phyloP scores from a whole-genome alignment of 192 early-diverging fungal genomes.

The Piromyces sp. region DNA sequence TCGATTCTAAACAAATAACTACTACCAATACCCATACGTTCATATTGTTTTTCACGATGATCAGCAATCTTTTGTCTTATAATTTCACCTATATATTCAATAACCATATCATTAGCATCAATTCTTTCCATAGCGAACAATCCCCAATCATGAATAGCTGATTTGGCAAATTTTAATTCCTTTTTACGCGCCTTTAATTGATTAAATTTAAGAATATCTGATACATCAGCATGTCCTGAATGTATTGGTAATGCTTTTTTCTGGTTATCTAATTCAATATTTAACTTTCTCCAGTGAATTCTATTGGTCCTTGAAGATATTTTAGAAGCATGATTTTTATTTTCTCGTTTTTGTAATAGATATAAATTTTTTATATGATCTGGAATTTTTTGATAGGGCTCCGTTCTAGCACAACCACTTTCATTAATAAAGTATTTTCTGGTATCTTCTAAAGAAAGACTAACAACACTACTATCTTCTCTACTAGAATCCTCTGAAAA shows the following conservation, averaged over 20 bases:
- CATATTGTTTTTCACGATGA: constrained; percentile 81
- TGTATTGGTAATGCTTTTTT: constrained; percentile 1
- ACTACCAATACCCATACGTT: constrained; percentile 75
- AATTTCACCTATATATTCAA: constrained; percentile 95
- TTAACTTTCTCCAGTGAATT: constrained; percentile 13
- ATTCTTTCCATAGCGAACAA: constrained; percentile 91
- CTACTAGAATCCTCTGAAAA: neutral
- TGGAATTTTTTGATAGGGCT: constrained; percentile 56
- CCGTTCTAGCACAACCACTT: constrained; percentile 67
- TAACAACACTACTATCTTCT: neutral
- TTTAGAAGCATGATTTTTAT: constrained; percentile 32
- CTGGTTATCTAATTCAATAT: constrained; percentile 6
- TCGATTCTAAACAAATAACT: constrained; percentile 94
- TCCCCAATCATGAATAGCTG: constrained; percentile 96
- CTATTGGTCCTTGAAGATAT: constrained; percentile 10
- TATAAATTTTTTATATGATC: constrained; percentile 46
- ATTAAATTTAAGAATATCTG: constrained; percentile 72
- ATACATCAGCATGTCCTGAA: neutral
- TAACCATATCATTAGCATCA: constrained; percentile 83
- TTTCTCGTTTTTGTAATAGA: constrained; percentile 24
- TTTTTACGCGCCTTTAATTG: constrained; percentile 85
- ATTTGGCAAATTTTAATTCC: constrained; percentile 74
- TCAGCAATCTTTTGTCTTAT: constrained; percentile 86
- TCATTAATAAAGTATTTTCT: neutral
- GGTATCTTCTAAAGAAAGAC: neutral